Evolutionary conservation across 2,329 filamentous ascomycete genomes (phyloP).

Genomic region (Metarhizium brunneum): DNA sequence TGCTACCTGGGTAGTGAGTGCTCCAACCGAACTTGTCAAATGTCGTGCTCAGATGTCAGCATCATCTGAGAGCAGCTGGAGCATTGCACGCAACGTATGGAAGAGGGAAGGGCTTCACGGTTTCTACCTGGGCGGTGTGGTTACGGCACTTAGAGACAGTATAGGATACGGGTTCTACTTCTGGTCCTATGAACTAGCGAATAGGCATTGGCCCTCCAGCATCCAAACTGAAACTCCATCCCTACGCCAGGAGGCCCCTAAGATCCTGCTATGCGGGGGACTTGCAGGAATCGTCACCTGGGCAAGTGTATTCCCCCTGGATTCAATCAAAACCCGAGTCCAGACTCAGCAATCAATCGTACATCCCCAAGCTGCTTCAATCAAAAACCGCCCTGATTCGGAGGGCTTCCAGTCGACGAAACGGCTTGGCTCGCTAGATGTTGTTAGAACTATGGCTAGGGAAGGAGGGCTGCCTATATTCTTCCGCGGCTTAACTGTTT

Average conservation of each 20-base stretch:
- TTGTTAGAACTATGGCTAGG: conserved; percentile 58
- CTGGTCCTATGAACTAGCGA: conserved; percentile 78
- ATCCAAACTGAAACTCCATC: conserved; percentile 11
- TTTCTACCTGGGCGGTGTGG: conserved; percentile 69
- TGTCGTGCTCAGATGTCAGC: conserved; percentile 66
- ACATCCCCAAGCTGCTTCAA: neutral
- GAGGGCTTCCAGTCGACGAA: neutral
- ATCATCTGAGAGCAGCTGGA: conserved; percentile 46
- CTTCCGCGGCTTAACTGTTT: conserved; percentile 68
- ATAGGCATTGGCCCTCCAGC: conserved; percentile 41
- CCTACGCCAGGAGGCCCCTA: conserved; percentile 40
- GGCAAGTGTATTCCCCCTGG: conserved; percentile 83
- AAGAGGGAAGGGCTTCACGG: conserved; percentile 52
- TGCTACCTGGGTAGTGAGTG: conserved; percentile 75
- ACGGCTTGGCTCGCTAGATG: conserved; percentile 46
- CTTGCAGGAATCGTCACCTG: conserved; percentile 82
- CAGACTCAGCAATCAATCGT: conserved; percentile 54
- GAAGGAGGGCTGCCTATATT: conserved; percentile 54
- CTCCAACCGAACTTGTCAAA: conserved; percentile 86
- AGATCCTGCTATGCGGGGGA: conserved; percentile 73
- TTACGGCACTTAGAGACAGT: conserved; percentile 76
- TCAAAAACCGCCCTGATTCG: neutral
- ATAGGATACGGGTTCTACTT: conserved; percentile 98
- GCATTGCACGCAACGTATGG: conserved; percentile 53
- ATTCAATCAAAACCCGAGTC: conserved; percentile 87